These are phyloP conservation scores for Talaromyces verruculosus DNA, from an alignment of 2,329 filamentous ascomycete species.

Conservation along the genomic window DNA sequence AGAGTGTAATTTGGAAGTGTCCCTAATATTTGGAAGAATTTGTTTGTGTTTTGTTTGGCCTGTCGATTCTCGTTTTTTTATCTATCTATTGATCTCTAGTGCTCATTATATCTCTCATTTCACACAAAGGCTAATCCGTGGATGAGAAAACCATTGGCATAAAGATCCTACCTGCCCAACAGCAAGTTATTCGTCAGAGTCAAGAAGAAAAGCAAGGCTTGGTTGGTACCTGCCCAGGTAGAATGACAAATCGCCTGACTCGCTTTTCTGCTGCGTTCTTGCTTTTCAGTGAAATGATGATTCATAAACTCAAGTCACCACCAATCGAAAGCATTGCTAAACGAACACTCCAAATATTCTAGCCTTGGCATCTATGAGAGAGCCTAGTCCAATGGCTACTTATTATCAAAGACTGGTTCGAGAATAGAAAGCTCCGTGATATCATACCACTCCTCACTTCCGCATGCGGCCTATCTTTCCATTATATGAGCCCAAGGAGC, in stretches of 20 bases:
- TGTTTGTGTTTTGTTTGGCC: too few relatives aligned
- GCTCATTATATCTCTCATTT: too few relatives aligned
- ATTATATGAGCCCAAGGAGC: background rate
- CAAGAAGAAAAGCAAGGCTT: too few relatives aligned
- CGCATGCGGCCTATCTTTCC: background rate
- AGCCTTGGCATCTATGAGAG: background rate
- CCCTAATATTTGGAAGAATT: too few relatives aligned
- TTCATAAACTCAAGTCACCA: background rate
- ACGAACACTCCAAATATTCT: background rate
- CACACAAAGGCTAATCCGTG: too few relatives aligned
- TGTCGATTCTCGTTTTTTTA: background rate
- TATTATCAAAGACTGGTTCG: background rate
- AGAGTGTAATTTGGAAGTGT: background rate
- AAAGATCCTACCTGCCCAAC: too few relatives aligned
- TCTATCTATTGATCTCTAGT: too few relatives aligned
- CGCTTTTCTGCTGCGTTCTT: too few relatives aligned
- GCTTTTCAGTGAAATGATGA: background rate
- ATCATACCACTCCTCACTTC: background rate
- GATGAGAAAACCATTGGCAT: too few relatives aligned
- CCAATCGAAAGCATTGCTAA: background rate
- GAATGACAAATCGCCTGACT: too few relatives aligned
- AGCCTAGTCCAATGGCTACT: background rate
- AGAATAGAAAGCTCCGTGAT: background rate
- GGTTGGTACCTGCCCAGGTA: constrained; percentile 11
- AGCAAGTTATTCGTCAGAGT: too few relatives aligned